These are phyloP conservation scores for Mortierella sp. DNA, from an alignment of 371 early-diverging fungal genomes.

Conservation along the genomic window DNA sequence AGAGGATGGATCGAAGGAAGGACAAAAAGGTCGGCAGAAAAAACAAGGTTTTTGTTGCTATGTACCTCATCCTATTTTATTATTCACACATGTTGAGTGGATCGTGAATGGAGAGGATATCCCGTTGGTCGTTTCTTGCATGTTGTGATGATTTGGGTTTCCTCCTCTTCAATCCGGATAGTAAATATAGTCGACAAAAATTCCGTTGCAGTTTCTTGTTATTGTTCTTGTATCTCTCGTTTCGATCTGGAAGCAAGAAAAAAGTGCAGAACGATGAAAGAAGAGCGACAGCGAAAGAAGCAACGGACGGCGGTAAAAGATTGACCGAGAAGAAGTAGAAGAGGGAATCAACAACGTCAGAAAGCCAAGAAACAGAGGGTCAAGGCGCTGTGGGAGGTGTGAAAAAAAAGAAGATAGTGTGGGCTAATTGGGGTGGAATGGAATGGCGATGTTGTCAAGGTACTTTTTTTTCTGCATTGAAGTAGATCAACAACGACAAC, in stretches of 20 bases:
- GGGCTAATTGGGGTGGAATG: slow-evolving; percentile 7
- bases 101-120: background rate
- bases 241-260: background rate
- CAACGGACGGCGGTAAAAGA: background rate
- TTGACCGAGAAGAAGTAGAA: background rate
- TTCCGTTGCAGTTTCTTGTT: background rate
- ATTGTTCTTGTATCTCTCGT: background rate
- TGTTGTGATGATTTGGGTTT: background rate
- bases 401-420: background rate
- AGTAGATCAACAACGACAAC: background rate
- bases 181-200: background rate
- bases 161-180: background rate
- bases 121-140: background rate
- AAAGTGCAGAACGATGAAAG: background rate
- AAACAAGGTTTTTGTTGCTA: background rate
- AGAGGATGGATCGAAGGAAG: background rate
- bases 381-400: background rate
- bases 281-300: background rate
- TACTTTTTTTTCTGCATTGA: too few species aligned
- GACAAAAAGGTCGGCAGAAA: background rate
- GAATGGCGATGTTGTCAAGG: background rate
- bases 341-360: background rate
- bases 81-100: background rate
- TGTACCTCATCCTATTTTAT: background rate
- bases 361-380: background rate